Base-by-base conservation (phyloP, 257 asterid genomes). In the Nicotiana tomentosiformis region DNA sequence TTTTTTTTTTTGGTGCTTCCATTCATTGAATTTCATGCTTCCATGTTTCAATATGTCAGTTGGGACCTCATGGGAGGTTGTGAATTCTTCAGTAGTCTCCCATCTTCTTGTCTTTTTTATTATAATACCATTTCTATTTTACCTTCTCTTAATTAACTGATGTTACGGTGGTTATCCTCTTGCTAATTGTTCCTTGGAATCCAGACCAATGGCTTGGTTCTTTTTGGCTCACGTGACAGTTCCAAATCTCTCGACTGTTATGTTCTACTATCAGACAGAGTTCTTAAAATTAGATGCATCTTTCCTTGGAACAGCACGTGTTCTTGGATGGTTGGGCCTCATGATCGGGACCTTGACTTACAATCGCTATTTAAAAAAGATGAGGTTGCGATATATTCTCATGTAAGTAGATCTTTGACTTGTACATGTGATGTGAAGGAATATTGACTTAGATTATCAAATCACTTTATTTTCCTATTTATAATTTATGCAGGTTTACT, bases 191-290 rank as follows among this genome's bases (percentile, higher is more conserved):
- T 86, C 69, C 82, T 72, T 77, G 91, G 86, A 86, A 11, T 77
- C 60, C 86, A 95, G 99, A 87, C 98, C 99, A 70, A 95, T 95
- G 99, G 90, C 96, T 23, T 95, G 99, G 99, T 95, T 95, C 90
- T 94, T 95, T 91, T 81, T 95, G 86, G 98, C 98, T 83, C 92
- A 91, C 17, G 95, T 94, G 86, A 93, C 97, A 49, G 89, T 93
- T 77, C 98, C 98, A 81, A 95, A 94, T 89, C 87, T 94, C 85
- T 91, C 98, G 0, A 94, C 97, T 2, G 84, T 94, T 77, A 93
- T 95, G 98, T 95, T 95, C 88, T 94, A 94, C 89, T 95, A 94
- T 88, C 99, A 94, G 92, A 88, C 99, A 58, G 99, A 95, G 89
- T 62, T 82, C 86, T 88, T 95, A 80, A 87, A 90, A 58, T 82